Base-by-base conservation (phyloP, 2,329 filamentous ascomycete species). In the Colletotrichum lindemuthianum region DNA sequence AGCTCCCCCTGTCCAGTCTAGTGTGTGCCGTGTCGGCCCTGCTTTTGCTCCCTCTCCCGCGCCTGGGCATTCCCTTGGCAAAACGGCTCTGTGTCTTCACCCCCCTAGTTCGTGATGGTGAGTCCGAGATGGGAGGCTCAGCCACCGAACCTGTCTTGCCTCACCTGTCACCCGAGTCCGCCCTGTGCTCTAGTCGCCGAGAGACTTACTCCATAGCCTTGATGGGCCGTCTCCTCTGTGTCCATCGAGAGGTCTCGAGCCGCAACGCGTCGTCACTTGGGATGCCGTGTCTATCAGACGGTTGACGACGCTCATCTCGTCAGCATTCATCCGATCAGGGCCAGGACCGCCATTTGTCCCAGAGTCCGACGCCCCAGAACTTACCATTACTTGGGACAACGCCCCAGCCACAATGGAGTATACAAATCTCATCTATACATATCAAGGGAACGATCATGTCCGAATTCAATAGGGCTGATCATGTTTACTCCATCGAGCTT, bases 41-140 rank as follows among this genome's bases (percentile, higher is more conserved):
- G 45, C 54, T 4, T 50, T 45, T 15, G 24, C 33, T 47, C 37
- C 55, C 36, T 63, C 44, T 57, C 61, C 50, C 61, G 61, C 61
- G 61, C 58, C 61, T 61, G 61, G 61, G 61, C 61, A 52, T 56
- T 61, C 47, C 58, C 58, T 65, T 65, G 61, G 61, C 61, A 51
- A 39, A 36, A 54, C 15, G 43, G 43, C 15, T 24, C 4, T 24
- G 24, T 24, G 24, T 24, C 24, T 24, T 24, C 24, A 24, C 24
- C 24, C 24, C 24, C 24, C n/a, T n/a, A 24, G 4, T 24, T 24
- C 24, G 24, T 24, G 24, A 24, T 24, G 4, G 4, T 24, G 24
- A 24, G 24, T 24, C 24, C 24, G 24, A 24, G 24, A 24, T 24
- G 24, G 24, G 24, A 24, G 24, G 24, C 24, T 24, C 24, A 24